phyloP scores from a whole-genome alignment of 1,139 yeast genomes.

The Saccharomycopsis hybrid region DNA sequence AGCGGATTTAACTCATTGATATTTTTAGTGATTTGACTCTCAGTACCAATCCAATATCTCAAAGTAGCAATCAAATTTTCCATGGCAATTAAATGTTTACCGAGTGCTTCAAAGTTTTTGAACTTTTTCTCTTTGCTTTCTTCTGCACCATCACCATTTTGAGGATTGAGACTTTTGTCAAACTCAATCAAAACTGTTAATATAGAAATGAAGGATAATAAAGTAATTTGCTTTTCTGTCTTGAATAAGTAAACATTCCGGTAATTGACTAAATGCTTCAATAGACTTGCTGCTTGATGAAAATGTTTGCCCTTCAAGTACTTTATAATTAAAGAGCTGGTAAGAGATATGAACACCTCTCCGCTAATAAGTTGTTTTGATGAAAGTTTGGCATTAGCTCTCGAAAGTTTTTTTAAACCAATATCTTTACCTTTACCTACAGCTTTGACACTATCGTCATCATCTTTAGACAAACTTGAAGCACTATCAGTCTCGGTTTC shows the following conservation, averaged over 20 bases:
- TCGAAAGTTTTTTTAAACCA: background rate
- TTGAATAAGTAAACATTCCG: slow-evolving; percentile 3
- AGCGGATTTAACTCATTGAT: slow-evolving; percentile 10
- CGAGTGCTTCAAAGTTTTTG: background rate
- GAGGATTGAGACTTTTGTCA: too few species aligned
- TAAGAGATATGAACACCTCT: slow-evolving; percentile 14
- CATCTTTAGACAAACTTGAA: too few species aligned
- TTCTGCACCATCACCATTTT: too few species aligned
- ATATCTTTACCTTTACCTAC: background rate
- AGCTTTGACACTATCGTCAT: background rate
- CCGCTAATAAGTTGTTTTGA: slow-evolving; percentile 7
- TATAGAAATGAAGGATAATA: slow-evolving; percentile 17
- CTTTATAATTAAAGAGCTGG: slow-evolving; percentile 14
- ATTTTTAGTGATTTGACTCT: slow-evolving; percentile 4
- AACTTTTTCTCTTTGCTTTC: too few species aligned
- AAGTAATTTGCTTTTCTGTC: slow-evolving; percentile 7
- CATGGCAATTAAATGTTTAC: background rate
- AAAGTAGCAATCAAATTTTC: slow-evolving; percentile 15
- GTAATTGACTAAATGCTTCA: slow-evolving; percentile 7
- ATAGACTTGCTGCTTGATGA: slow-evolving; percentile 5
- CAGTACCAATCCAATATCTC: slow-evolving; percentile 19
- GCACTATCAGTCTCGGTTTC: too few species aligned
- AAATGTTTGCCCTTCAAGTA: slow-evolving; percentile 8
- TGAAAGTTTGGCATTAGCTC: background rate
- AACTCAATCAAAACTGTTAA: slow-evolving; percentile 13